Evolutionary conservation across 768 basidiomycete genomes (phyloP).

Genomic region (Tulasnella sp.): DNA sequence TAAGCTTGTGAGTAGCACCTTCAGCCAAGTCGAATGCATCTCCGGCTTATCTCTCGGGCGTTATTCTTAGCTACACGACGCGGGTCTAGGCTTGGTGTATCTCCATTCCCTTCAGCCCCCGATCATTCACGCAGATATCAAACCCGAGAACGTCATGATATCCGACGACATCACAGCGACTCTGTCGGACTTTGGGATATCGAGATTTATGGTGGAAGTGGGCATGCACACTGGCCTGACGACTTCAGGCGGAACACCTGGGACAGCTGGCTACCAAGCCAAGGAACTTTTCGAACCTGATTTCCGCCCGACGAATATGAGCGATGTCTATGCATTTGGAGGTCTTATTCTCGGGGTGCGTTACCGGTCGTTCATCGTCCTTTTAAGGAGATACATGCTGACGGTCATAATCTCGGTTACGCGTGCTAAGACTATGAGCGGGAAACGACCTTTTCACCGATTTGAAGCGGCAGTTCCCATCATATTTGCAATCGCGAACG

Average conservation of each 20-base stretch:
- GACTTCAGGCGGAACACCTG: background rate
- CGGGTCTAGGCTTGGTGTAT: background rate
- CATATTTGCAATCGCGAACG: background rate
- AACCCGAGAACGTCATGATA: constrained; percentile 11
- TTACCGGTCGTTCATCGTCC: background rate
- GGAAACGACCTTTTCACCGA: background rate
- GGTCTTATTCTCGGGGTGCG: background rate
- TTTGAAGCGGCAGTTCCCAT: background rate
- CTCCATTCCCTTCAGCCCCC: constrained; percentile 20
- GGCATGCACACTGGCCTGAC: background rate
- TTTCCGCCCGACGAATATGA: background rate
- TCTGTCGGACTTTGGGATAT: background rate
- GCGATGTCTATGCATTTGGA: constrained; percentile 2
- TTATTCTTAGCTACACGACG: background rate
- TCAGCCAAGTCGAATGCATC: background rate
- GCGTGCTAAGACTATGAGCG: background rate
- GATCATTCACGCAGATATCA: constrained; percentile 21
- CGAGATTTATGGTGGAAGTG: background rate
- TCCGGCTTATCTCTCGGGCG: background rate
- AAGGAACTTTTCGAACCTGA: background rate
- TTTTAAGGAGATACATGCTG: background rate
- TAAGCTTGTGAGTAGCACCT: background rate
- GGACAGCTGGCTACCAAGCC: background rate
- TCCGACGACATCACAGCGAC: background rate
- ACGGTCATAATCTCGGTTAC: no score